Percentiles rank a stretch among this genome's conserved stretches.
phyloP scores from a whole-genome alignment of 1,284 basidiomycete genomes.

The Microbotryum scabiosae region DNA sequence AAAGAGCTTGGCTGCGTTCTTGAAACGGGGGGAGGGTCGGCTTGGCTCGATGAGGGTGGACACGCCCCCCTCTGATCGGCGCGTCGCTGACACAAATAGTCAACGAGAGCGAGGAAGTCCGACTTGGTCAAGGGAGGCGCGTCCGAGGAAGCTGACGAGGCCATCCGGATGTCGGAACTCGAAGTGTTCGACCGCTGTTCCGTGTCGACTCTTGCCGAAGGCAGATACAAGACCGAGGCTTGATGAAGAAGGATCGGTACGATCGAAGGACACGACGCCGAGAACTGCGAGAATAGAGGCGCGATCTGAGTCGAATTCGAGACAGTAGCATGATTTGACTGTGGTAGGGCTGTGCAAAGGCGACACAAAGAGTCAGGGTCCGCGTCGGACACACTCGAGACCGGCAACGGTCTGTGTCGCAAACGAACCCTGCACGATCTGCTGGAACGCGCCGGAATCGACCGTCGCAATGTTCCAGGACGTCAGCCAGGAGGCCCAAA shows the following conservation, averaged over 20 bases:
- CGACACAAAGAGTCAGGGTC: not conserved
- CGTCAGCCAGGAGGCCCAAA: slow-evolving; percentile 9
- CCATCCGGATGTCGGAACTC: not conserved
- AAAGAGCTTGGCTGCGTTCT: not conserved
- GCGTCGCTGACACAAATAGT: not conserved
- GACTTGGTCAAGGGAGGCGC: not conserved
- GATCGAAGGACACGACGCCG: slow-evolving; percentile 10
- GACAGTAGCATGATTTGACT: not conserved
- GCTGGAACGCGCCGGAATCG: not conserved
- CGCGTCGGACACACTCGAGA: not conserved
- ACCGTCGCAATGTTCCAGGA: slow-evolving; percentile 1
- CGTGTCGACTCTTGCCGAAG: not conserved
- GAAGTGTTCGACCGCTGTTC: not conserved
- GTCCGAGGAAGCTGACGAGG: not conserved
- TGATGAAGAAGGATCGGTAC: slow-evolving; percentile 19
- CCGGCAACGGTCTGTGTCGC: not conserved
- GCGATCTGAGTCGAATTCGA: slow-evolving; percentile 8
- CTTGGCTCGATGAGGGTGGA: not conserved
- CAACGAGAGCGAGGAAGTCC: slow-evolving; percentile 13
- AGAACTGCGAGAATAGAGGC: slow-evolving; percentile 20
- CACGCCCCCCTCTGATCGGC: not conserved
- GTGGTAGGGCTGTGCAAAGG: not conserved
- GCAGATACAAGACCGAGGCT: slow-evolving; percentile 4
- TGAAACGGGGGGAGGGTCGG: not conserved
- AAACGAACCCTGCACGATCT: slow-evolving; percentile 6